Evolutionary conservation across 2,329 filamentous ascomycete genomes (phyloP).

Genomic region (Trichoderma sp.): DNA sequence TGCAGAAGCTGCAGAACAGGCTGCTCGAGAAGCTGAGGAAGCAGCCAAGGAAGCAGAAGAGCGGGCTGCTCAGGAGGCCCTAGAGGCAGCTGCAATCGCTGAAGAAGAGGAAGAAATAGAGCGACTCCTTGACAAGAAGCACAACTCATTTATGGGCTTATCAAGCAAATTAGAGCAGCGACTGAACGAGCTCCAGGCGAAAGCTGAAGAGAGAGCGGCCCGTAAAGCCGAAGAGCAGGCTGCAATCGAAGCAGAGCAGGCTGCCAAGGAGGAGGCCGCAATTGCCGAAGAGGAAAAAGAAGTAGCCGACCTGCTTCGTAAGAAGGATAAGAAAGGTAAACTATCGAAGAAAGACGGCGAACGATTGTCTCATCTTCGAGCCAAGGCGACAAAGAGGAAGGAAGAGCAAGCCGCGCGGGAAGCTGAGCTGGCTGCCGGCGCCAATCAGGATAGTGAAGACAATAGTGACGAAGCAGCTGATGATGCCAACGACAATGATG

Average conservation of each 20-base stretch:
- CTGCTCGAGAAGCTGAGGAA: slow-evolving; percentile 26
- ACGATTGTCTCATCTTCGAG: background rate
- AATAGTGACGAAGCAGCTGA: slow-evolving; percentile 24
- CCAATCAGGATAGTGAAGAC: slow-evolving; percentile 2
- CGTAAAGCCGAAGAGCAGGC: slow-evolving; percentile 26
- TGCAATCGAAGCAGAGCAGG: slow-evolving; percentile 16
- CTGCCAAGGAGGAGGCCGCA: slow-evolving; percentile 16
- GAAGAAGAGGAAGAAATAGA: slow-evolving; percentile 40
- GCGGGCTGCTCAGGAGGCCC: slow-evolving; percentile 1
- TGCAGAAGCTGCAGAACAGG: slow-evolving; percentile 25
- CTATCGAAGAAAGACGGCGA: slow-evolving; percentile 8
- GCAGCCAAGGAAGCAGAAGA: slow-evolving; percentile 23
- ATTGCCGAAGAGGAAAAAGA: slow-evolving; percentile 15
- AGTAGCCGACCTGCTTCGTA: background rate
- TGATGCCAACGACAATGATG: slow-evolving; percentile 30
- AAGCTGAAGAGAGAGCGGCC: slow-evolving; percentile 25
- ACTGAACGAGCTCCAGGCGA: slow-evolving; percentile 1
- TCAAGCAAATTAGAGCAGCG: background rate
- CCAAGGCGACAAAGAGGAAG: background rate
- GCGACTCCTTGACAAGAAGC: slow-evolving; percentile 47
- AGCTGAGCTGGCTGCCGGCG: slow-evolving; percentile 14
- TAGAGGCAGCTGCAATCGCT: slow-evolving; percentile 22
- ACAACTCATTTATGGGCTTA: slow-evolving; percentile 32
- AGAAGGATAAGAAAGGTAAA: slow-evolving; percentile 16
- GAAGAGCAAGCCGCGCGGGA: slow-evolving; percentile 21